Evolutionary conservation across 805 yeast genomes (phyloP), one percentile per base, ranked within the genome.

Genomic region (Teunomyces stri): DNA sequence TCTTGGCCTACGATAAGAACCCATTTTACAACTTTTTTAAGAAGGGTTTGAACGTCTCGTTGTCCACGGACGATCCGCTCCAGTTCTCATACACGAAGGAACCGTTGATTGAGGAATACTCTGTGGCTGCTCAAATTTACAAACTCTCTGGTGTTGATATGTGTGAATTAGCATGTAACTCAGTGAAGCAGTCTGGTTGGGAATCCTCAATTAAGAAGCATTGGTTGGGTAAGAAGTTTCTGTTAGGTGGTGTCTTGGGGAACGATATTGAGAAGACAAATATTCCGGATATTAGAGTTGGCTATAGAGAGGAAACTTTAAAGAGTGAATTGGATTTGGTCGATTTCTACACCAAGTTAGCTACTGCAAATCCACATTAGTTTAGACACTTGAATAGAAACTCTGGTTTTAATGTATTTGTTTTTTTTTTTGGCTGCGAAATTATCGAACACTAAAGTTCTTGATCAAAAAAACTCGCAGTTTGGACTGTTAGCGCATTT

Each of bases 121-220:
- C 97, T 2, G 98, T 94, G 27, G 99, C 99, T 5, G 98, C 97
- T 0, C 98, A 94, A 68, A 94, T 94, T 56, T 94, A 91, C 75
- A 90, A 94, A 63, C 76, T 94, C 36, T 89, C 96, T 0, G 83
- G 89, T 51, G 98, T 92, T 28, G 99, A 94, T 67, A 89, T 94
- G 95, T 91, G 98, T 64, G 99, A 94, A 65, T 74, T 94, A 57
- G 99, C 99, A 0, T 78, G 83, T 53, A 91, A 92, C 66, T 91
- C 98, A 0, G 98, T 94, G 3, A 66, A 78, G 50, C 97, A 92
- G 75, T 85, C 95, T 60, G 99, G 99, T 0, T 94, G 91, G 81
- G 99, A 94, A 66, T 78, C 83, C 51, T 76, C 76, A 43, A 77
- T 94, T 58, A 94, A 94, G 68, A 79, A 78, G 58, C 98, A 92